Conservation (phyloP, 441 rosid genomes). For the Arabidopsis hybrid region DNA sequence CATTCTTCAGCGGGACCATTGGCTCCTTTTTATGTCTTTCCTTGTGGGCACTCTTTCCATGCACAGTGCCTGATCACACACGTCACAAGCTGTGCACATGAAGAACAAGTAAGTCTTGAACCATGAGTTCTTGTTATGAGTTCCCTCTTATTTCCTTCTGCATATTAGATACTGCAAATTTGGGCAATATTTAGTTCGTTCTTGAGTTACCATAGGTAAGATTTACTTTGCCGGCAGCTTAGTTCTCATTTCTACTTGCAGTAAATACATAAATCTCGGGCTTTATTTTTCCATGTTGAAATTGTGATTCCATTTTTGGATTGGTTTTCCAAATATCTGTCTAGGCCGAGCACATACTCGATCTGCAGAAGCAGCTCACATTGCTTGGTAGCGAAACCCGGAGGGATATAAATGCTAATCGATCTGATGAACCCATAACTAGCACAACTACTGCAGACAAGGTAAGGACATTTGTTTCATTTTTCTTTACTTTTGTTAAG, state of each 20-base stretch:
- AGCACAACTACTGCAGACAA: conserved; percentile 77
- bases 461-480: conserved; percentile 50
- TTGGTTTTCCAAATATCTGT: conserved; percentile 33
- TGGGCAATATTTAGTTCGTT: conserved; percentile 2
- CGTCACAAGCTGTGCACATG: conserved; percentile 82
- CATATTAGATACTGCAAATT: conserved; percentile 15
- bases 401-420: conserved; percentile 67
- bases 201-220: not conserved
- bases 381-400: conserved; percentile 75
- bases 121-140: not conserved
- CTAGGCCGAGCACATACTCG: conserved; percentile 87
- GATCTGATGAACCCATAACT: conserved; percentile 64
- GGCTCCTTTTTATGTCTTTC: conserved; percentile 96
- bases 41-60: conserved; percentile 96
- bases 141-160: conserved; percentile 2
- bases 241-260: conserved; percentile 5
- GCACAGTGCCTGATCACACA: conserved; percentile 90
- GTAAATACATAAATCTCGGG: not conserved
- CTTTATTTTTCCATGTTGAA: not conserved
- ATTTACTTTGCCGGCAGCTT: conserved; percentile 6
- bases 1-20: conserved; percentile 81
- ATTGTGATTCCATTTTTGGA: conserved; percentile 16
- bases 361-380: conserved; percentile 92
- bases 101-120: conserved; percentile 66
- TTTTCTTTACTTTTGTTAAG: not conserved